Evolutionary conservation across 495 filamentous ascomycete species (phyloP), one percentile per base, ranked within the genome.

Genomic region (Terfezia claveryi): DNA sequence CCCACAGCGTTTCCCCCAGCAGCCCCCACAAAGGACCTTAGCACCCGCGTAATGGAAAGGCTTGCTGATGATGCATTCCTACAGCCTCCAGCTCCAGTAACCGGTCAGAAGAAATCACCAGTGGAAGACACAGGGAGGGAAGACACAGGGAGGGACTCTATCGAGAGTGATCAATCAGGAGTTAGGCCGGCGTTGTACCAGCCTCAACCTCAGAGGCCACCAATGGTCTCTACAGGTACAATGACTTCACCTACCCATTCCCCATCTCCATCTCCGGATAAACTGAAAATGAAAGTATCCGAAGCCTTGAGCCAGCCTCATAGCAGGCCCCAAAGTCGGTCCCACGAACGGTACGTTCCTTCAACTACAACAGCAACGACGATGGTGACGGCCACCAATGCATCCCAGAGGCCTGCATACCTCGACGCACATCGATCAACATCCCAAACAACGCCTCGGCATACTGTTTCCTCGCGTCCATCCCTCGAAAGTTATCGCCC

Each of bases 221-320:
- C 62, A 7, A 93, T 91, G 81, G 80, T 94, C n/a, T 95, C 91
- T 3, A 91, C 81, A 11, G 91, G 88, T 37, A 93, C 86, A 2
- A 93, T 92, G 83, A 94, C 89, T 27, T 82, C 80, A 23, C 82
- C 78, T 17, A 72, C 84, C 8, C 73, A 63, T 20, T 65, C 63
- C 27, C 57, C 76, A n/a, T 75, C 80, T 23, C 77, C 79, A 9
- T 46, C 41, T 14, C 41, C 41, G 41, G 41, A 46, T 46, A 46
- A 46, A 46, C 41, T 46, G 17, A 46, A 46, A 1, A 46, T 46
- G 41, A 46, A 20, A 8, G 17, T 46, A 46, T 20, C 41, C 17
- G 41, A 46, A 46, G 41, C 41, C 12, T 46, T 20, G 41, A 46
- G 41, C 17, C 41, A 8, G 17, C 41, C 41, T 46, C 4, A 46